phyloP scores from a whole-genome alignment of 129 eudicot species.

The Scalesia atractyloides region DNA sequence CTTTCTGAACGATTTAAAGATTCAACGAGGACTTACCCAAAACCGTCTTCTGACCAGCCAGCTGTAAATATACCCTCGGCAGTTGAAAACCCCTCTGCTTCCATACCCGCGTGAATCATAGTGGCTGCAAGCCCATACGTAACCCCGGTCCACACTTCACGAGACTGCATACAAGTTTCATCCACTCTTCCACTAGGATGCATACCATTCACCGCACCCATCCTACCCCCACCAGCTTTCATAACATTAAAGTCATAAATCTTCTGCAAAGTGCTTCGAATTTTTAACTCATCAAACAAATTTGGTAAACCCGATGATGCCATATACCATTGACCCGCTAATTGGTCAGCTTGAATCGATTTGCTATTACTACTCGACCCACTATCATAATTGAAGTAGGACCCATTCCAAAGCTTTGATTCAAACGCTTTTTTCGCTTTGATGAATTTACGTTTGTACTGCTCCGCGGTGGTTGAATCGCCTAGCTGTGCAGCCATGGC shows the following conservation, averaged over 20 bases:
- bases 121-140: slow-evolving; percentile 90
- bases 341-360: slow-evolving; percentile 92
- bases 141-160: slow-evolving; percentile 96
- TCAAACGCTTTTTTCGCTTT: slow-evolving; percentile 75
- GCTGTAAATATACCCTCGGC: slow-evolving; percentile 94
- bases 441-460: slow-evolving; percentile 53
- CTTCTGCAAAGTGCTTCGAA: slow-evolving; percentile 66
- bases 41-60: slow-evolving; percentile 98
- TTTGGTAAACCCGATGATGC: slow-evolving; percentile 89
- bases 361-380: slow-evolving; percentile 91
- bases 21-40: slow-evolving; percentile 49
- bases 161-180: slow-evolving; percentile 96
- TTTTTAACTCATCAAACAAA: slow-evolving; percentile 68
- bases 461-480: slow-evolving; percentile 66
- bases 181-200: slow-evolving; percentile 91
- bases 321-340: slow-evolving; percentile 98
- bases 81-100: slow-evolving; percentile 71
- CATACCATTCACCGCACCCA: slow-evolving; percentile 99
- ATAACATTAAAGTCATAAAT: slow-evolving; percentile 82
- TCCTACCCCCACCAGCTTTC: slow-evolving; percentile 84
- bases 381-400: slow-evolving; percentile 89
- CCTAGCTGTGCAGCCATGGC: slow-evolving; percentile 93
- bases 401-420: slow-evolving; percentile 83
- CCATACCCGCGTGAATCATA: slow-evolving; percentile 96
- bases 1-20: background rate